Evolutionary conservation across 371 early-diverging fungal genomes (phyloP), one percentile per base, ranked within the genome.

Genomic region (Dinochytrium kinnereticum): DNA sequence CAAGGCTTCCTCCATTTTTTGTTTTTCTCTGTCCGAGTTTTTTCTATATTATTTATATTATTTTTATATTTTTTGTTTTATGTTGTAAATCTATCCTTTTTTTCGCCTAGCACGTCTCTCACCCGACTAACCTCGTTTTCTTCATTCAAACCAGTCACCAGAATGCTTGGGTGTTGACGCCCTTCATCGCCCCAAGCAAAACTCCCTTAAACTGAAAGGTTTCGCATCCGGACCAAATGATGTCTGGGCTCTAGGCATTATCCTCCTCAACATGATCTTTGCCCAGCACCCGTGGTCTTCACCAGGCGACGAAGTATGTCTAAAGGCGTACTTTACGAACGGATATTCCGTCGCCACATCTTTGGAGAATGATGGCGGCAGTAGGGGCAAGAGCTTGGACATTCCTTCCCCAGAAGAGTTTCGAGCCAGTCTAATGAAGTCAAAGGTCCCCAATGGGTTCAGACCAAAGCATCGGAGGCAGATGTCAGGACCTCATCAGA

Each of bases 201-300:
- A 53, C 55, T 26, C 55, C 26, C 44, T 13, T 1, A 30, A 33
- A 19, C 64, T 15, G 7, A 68, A 34, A 13, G 79, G 76, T 30
- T 94, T 92, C 72, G 83, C 84, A 38, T 84, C 92, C 5, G 84
- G 91, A 49, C 88, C 90, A 44, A 90, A 90, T 34, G 95, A 94
- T 76, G 87, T 95, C 33, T 95, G 95, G 95, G 87, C 91, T 2
- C 85, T 94, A 2, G 95, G 93, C 37, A 87, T 95, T 70, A 86
- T 95, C 51, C 83, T 95, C n/a, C 76, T 94, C 73, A 92, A 92
- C 78, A 73, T 94, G 39, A 78, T 92, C 65, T 90, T 90, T 80
- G 92, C 93, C 70, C 85, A 91, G 38, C 93, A 93, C 79, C 95
- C 94, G 19, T 84, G 84, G 84, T 64, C 72, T 39, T 70, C 68